A percentile compares a stretch with the other conserved stretches of the same genome.
These are phyloP conservation scores for Termitomyces sp. DNA, from an alignment of 768 basidiomycete species.

Conservation along the genomic window DNA sequence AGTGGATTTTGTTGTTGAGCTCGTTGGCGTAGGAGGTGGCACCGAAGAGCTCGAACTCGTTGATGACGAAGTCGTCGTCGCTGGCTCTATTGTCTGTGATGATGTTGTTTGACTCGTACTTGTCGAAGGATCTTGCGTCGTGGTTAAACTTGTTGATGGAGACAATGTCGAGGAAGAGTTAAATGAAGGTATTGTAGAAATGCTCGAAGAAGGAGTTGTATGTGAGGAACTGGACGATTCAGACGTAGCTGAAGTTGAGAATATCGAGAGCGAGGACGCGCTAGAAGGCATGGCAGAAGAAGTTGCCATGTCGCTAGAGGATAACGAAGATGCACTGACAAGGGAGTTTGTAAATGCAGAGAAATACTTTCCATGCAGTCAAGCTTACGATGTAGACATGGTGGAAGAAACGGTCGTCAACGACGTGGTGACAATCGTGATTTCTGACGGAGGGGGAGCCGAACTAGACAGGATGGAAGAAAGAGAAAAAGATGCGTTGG, in stretches of 20 bases:
- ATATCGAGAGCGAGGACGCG: conserved; percentile 18
- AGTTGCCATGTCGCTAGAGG: conserved; percentile 4
- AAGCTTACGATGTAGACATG: conserved; percentile 11
- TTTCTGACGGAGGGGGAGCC: conserved; percentile 10
- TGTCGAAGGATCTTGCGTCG: conserved; percentile 6
- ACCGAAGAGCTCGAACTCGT: conserved; percentile 17
- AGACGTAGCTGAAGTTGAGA: conserved; percentile 12
- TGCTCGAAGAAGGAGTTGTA: conserved; percentile 16
- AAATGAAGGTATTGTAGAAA: conserved; percentile 18
- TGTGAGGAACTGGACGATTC: conserved; percentile 8
- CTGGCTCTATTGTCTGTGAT: conserved; percentile 8
- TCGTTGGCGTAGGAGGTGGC: conserved; percentile 17
- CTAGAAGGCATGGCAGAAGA: conserved; percentile 10
- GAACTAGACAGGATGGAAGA: conserved; percentile 16
- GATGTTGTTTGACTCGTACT: conserved; percentile 7
- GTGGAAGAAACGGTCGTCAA: neutral
- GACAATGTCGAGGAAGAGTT: conserved; percentile 19
- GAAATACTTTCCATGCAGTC: neutral
- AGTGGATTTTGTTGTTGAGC: conserved; percentile 13
- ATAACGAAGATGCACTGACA: neutral
- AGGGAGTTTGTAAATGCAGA: neutral
- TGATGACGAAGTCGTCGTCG: conserved; percentile 13
- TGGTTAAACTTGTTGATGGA: conserved; percentile 8
- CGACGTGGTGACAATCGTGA: conserved; percentile 6
- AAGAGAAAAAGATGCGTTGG: conserved; percentile 15